Evolutionary conservation across 192 early-diverging fungal species (phyloP).

Genomic region (Entomortierella chlamydospora): DNA sequence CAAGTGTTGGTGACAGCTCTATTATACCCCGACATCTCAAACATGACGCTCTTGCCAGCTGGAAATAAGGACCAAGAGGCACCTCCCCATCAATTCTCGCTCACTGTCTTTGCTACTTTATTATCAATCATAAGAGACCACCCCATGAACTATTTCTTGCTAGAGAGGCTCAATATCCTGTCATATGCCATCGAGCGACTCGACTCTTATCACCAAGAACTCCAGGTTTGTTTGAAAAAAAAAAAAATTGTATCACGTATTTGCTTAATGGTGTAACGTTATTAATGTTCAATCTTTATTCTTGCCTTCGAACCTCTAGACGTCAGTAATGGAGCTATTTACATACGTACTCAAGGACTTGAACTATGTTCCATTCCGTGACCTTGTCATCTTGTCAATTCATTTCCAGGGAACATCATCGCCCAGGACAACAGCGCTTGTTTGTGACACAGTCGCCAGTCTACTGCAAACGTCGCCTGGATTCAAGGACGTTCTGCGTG

Average conservation of each 20-base stretch:
- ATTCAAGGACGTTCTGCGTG: constrained; percentile 66
- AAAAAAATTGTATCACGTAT: no score
- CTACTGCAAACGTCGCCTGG: constrained; percentile 59
- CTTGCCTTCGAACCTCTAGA: constrained; percentile 17
- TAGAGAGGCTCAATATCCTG: constrained; percentile 59
- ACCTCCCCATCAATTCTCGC: constrained; percentile 43
- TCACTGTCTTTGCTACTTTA: constrained; percentile 46
- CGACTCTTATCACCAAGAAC: constrained; percentile 55
- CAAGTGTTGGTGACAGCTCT: constrained; percentile 58
- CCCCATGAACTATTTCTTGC: constrained; percentile 69
- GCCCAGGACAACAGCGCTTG: constrained; percentile 58
- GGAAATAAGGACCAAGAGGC: constrained; percentile 21
- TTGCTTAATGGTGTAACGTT: no score
- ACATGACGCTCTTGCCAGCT: constrained; percentile 33
- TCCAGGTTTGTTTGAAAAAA: constrained; percentile 57
- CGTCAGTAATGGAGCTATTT: constrained; percentile 63
- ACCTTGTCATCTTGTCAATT: constrained; percentile 62
- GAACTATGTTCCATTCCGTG: constrained; percentile 73
- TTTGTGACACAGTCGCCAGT: constrained; percentile 56
- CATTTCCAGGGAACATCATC: constrained; percentile 68
- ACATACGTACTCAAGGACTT: constrained; percentile 66
- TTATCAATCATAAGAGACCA: constrained; percentile 60
- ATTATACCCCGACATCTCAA: constrained; percentile 55
- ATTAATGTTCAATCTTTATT: no score
- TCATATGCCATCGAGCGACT: constrained; percentile 66